Percentiles rank a stretch among this genome's conserved stretches.
These are phyloP conservation scores for Flammula alnicola DNA, from an alignment of 1,284 basidiomycete species.

Conservation along the genomic window DNA sequence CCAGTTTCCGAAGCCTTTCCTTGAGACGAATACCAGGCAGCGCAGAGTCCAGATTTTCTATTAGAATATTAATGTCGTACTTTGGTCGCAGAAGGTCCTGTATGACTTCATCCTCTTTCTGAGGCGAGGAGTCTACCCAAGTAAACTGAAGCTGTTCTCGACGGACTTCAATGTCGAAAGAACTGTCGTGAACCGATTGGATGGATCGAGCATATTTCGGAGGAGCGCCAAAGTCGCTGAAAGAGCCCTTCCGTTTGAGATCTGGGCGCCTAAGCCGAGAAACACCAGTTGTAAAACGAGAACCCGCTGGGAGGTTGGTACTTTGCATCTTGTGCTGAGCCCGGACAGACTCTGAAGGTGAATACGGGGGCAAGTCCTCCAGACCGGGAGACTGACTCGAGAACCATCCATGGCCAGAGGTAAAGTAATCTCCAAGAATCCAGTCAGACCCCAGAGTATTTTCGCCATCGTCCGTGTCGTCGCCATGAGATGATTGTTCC, in stretches of 20 bases:
- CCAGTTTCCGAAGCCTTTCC: constrained; percentile 40
- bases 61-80: constrained; percentile 35
- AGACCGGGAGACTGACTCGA: constrained; percentile 8
- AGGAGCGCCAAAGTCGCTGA: constrained; percentile 47
- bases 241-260: constrained; percentile 39
- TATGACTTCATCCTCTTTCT: constrained; percentile 1
- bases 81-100: not conserved
- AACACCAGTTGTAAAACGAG: not conserved
- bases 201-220: constrained; percentile 44
- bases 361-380: constrained; percentile 25
- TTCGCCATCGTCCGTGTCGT: constrained; percentile 29
- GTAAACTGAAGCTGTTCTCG: constrained; percentile 42
- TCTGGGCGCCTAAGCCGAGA: constrained; percentile 7
- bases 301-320: not conserved
- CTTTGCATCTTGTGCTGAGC: not conserved
- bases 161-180: constrained; percentile 49
- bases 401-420: constrained; percentile 17
- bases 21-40: constrained; percentile 53
- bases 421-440: constrained; percentile 17
- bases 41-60: constrained; percentile 41
- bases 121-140: constrained; percentile 19
- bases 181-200: constrained; percentile 45
- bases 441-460: constrained; percentile 19
- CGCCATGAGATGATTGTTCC: constrained; percentile 35
- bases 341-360: constrained; percentile 7